These are phyloP conservation scores for Dunaliella sp. DNA, from an alignment of 139 green algal species.

Conservation along the genomic window DNA sequence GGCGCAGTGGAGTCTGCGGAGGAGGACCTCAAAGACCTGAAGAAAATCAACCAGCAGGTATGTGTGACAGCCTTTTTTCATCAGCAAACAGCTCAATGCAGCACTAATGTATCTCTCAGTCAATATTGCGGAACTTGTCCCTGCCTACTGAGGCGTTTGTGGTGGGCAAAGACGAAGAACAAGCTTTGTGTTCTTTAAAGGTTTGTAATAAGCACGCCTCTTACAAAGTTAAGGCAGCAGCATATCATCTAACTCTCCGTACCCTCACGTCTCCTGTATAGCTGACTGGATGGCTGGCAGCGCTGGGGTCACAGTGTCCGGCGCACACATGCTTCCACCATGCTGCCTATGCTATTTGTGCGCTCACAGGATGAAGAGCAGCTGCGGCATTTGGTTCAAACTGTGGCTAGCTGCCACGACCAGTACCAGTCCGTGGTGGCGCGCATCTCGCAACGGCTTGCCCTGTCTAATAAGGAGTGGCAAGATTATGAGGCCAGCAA, in stretches of 20 bases:
- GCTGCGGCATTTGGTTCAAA: neutral
- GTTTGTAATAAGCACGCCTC: no score
- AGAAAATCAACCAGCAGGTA: conserved; percentile 32
- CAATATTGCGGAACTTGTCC: no score
- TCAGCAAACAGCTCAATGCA: no score
- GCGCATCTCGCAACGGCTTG: neutral
- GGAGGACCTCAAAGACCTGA: conserved; percentile 30
- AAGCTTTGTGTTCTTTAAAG: no score
- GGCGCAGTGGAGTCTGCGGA: conserved; percentile 20
- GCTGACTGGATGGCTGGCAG: neutral
- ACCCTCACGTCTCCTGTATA: no score
- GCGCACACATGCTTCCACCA: neutral
- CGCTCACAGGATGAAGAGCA: conserved; percentile 5
- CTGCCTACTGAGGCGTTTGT: no score
- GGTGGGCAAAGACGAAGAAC: no score
- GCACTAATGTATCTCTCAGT: no score
- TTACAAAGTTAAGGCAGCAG: no score
- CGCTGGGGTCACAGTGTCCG: neutral
- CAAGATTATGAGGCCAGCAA: conserved; percentile 9
- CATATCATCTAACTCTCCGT: no score
- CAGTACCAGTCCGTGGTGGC: conserved; percentile 10
- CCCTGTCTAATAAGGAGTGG: neutral
- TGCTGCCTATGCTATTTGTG: neutral
- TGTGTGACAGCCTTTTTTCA: no score
- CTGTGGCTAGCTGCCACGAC: conserved; percentile 1